Evolutionary conservation across 2,329 filamentous ascomycete genomes (phyloP).

Genomic region (Sarocladium strictum): DNA sequence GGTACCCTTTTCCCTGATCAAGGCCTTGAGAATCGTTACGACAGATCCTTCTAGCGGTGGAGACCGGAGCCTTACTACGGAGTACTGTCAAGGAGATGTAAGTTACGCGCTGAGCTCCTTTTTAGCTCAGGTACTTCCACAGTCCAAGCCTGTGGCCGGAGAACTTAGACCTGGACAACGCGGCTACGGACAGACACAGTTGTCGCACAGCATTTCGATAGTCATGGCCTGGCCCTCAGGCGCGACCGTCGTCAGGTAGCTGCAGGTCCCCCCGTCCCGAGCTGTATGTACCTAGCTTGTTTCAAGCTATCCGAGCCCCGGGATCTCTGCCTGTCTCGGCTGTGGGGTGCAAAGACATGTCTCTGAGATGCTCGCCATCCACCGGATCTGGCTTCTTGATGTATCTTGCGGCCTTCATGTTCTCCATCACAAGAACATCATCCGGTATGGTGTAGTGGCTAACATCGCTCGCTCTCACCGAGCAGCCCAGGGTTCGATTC

Average conservation of each 20-base stretch:
- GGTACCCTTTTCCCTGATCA: too few species aligned
- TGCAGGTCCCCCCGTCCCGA: not conserved
- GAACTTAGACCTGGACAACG: too few species aligned
- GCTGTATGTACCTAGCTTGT: not conserved
- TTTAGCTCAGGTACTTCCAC: too few species aligned
- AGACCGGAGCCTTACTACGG: too few species aligned
- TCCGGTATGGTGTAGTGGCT: conserved; percentile 31
- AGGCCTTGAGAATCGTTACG: too few species aligned
- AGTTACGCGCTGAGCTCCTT: too few species aligned
- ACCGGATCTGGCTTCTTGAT: too few species aligned
- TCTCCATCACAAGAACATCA: too few species aligned
- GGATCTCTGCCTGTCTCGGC: not conserved
- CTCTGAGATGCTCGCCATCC: not conserved
- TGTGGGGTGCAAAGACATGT: not conserved
- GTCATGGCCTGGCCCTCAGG: not conserved
- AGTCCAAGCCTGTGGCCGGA: too few species aligned
- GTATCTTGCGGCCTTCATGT: too few species aligned
- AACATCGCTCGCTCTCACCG: conserved; percentile 31
- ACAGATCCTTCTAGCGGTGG: too few species aligned
- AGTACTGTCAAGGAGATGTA: too few species aligned
- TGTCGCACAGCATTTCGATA: not conserved
- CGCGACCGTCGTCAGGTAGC: not conserved
- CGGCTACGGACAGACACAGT: not conserved
- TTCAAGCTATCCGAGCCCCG: not conserved
- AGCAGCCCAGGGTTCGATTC: conserved; percentile 31